Percentiles rank a stretch among this genome's conserved stretches.
Evolutionary conservation across 129 eudicot genomes (phyloP).

Genomic region (Smallanthus sonchifolius): DNA sequence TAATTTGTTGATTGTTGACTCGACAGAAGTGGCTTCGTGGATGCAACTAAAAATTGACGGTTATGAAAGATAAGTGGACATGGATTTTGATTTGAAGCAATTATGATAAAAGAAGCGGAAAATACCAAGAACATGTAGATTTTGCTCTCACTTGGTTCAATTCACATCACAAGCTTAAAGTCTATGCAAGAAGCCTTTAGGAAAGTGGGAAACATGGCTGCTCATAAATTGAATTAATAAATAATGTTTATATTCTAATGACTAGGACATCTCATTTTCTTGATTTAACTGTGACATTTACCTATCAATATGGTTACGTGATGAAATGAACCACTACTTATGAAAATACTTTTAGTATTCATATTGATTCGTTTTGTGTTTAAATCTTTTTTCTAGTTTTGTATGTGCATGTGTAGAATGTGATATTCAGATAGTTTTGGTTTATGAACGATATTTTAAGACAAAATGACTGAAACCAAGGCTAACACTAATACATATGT

Average conservation of each 20-base stretch:
- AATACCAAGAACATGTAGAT: slow-evolving; percentile 7
- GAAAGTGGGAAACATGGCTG: slow-evolving; percentile 22
- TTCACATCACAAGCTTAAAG: background rate
- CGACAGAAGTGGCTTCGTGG: slow-evolving; percentile 29
- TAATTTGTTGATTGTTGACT: slow-evolving; percentile 21
- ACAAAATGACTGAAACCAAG: background rate
- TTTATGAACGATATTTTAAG: background rate
- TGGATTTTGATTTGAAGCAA: background rate
- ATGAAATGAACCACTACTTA: background rate
- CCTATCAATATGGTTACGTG: background rate
- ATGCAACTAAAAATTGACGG: slow-evolving; percentile 30
- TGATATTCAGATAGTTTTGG: too few relatives aligned
- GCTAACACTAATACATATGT: background rate
- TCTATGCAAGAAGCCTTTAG: slow-evolving; percentile 19
- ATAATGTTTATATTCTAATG: background rate
- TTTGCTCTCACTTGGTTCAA: background rate
- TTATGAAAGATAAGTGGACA: slow-evolving; percentile 23
- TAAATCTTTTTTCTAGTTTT: background rate
- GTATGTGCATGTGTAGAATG: background rate
- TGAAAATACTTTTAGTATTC: background rate
- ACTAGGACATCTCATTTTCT: background rate
- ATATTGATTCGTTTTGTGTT: background rate
- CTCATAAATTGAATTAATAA: background rate
- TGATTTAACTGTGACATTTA: background rate
- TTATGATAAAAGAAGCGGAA: background rate